These are phyloP conservation scores for Canavalia ensiformis DNA, from an alignment of 306 rosid genomes.

Conservation along the genomic window DNA sequence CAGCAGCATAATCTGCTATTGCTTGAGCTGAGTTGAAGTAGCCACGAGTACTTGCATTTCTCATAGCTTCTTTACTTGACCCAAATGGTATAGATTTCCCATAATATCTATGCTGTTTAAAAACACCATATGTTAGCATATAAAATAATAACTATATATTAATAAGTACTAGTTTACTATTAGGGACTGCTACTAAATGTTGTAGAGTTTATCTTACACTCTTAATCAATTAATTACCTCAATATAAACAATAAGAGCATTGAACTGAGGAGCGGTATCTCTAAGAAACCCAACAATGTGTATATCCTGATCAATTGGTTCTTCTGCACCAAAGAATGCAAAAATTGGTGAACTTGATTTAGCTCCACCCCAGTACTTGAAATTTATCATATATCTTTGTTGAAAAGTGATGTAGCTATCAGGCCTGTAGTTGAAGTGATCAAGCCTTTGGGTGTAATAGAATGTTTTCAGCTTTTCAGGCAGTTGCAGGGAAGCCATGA, in stretches of 20 bases:
- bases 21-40: constrained; percentile 70
- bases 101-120: constrained; percentile 38
- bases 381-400: constrained; percentile 59
- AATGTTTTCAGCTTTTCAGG: constrained; percentile 40
- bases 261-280: constrained; percentile 56
- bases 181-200: not conserved
- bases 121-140: not conserved
- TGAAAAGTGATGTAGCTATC: constrained; percentile 59
- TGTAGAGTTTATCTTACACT: not conserved
- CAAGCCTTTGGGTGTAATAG: constrained; percentile 61
- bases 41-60: constrained; percentile 52
- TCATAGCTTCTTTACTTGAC: constrained; percentile 51
- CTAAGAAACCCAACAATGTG: constrained; percentile 36
- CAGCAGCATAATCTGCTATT: constrained; percentile 66
- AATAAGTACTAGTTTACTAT: too few species aligned
- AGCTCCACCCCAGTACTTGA: constrained; percentile 57
- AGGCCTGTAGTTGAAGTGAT: constrained; percentile 66
- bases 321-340: constrained; percentile 65
- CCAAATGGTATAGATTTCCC: constrained; percentile 69
- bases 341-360: constrained; percentile 60
- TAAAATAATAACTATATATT: not conserved
- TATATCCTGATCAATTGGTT: constrained; percentile 36
- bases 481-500: not conserved
- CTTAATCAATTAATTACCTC: constrained; percentile 53
- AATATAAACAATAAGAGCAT: constrained; percentile 58